Evolutionary conservation across 257 asterid genomes (phyloP).

Genomic region (Lithospermum erythrorhizon): DNA sequence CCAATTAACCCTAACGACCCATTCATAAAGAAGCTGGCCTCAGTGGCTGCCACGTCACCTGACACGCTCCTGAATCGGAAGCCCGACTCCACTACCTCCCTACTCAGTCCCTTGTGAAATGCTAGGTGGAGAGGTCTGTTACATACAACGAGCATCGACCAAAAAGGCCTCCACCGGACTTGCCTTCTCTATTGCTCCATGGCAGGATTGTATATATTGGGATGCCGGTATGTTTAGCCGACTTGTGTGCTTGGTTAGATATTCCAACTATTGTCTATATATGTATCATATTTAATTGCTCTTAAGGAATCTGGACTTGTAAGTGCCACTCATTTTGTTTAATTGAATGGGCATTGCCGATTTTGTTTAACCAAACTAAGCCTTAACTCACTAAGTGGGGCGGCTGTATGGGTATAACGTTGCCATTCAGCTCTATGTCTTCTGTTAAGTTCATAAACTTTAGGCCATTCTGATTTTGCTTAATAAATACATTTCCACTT

Average conservation of each 20-base stretch:
- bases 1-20: conserved; percentile 82
- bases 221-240: conserved; percentile 54
- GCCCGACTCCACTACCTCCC: conserved; percentile 41
- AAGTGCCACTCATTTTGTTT: background rate
- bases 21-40: conserved; percentile 59
- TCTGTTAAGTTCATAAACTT: too few relatives aligned
- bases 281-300: too few relatives aligned
- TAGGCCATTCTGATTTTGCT: background rate
- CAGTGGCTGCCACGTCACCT: conserved; percentile 59
- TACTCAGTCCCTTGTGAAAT: conserved; percentile 30
- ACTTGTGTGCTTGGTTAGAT: background rate
- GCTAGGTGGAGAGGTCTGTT: conserved; percentile 68
- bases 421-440: too few relatives aligned
- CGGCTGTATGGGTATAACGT: too few relatives aligned
- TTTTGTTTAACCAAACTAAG: too few relatives aligned
- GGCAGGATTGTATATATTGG: conserved; percentile 88
- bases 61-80: conserved; percentile 34
- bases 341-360: background rate
- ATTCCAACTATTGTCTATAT: background rate
- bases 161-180: conserved; percentile 81
- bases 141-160: conserved; percentile 66
- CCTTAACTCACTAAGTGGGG: too few relatives aligned
- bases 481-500: conserved; percentile 10
- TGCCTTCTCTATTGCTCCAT: conserved; percentile 63
- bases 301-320: background rate